These are phyloP conservation scores for Phytophthora meadii DNA, from an alignment of 352 stramenopile genomes.

Conservation along the genomic window DNA sequence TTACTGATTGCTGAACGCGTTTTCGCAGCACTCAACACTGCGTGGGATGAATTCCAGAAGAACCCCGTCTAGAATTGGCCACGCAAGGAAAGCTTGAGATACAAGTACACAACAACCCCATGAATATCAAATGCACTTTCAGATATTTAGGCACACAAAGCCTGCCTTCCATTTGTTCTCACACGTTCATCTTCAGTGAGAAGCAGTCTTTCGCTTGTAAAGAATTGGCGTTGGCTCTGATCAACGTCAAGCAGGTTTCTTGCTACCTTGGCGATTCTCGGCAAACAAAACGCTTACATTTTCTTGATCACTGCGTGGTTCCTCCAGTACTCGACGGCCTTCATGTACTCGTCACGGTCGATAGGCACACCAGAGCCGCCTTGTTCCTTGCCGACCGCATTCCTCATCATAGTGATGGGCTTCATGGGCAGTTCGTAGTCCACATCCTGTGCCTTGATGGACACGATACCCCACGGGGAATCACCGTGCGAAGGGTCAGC, in stretches of 20 bases:
- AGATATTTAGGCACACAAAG: slow-evolving; percentile 34
- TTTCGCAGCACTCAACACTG: slow-evolving; percentile 91
- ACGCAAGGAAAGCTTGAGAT: slow-evolving; percentile 17
- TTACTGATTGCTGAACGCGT: slow-evolving; percentile 91
- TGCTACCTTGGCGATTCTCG: neutral
- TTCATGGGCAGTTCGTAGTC: slow-evolving; percentile 97
- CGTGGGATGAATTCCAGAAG: slow-evolving; percentile 89
- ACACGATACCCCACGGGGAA: slow-evolving; percentile 95
- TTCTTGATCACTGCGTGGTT: slow-evolving; percentile 89
- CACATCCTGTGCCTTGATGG: slow-evolving; percentile 97
- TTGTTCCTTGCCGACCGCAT: slow-evolving; percentile 97
- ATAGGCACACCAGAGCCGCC: slow-evolving; percentile 88
- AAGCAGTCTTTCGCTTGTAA: slow-evolving; percentile 11
- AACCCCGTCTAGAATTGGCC: slow-evolving; percentile 61
- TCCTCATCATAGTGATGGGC: slow-evolving; percentile 98
- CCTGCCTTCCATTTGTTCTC: slow-evolving; percentile 30
- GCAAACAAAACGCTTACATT: slow-evolving; percentile 20
- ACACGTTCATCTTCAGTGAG: slow-evolving; percentile 16
- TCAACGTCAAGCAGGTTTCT: slow-evolving; percentile 16
- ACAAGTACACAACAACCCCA: slow-evolving; percentile 33
- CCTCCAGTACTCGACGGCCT: slow-evolving; percentile 90
- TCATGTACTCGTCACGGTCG: slow-evolving; percentile 80
- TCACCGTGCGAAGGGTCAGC: slow-evolving; percentile 56
- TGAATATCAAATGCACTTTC: slow-evolving; percentile 51
- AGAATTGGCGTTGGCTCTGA: slow-evolving; percentile 4